Evolutionary conservation across 2,329 filamentous ascomycete species (phyloP).

Genomic region (Ampelomyces quisqualis): DNA sequence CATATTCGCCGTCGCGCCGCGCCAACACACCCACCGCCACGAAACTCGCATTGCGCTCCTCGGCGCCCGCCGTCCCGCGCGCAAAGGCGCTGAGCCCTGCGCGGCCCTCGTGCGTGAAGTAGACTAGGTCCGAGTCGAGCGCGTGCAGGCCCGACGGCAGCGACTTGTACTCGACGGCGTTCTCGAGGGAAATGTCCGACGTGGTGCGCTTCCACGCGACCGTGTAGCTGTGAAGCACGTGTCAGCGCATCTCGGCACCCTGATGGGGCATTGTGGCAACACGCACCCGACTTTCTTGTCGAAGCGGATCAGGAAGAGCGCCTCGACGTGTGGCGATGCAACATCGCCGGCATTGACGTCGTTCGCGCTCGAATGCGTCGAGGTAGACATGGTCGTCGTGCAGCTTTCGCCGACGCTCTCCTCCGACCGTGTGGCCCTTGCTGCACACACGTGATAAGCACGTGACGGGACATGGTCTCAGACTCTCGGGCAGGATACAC

Average conservation of each 20-base stretch:
- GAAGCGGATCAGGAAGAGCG: constrained; percentile 86
- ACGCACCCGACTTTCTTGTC: constrained; percentile 84
- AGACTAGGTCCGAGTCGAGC: constrained; percentile 81
- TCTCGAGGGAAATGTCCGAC: constrained; percentile 72
- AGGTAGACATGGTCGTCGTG: constrained; percentile 33
- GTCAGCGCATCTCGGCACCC: constrained; percentile 4
- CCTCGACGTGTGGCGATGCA: constrained; percentile 52
- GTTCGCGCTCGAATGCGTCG: constrained; percentile 35
- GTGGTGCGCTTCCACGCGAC: constrained; percentile 82
- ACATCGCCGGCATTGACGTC: constrained; percentile 25
- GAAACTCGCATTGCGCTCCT: constrained; percentile 85
- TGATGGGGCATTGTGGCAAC: constrained; percentile 2
- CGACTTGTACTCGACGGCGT: constrained; percentile 92
- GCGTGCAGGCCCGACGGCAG: constrained; percentile 90
- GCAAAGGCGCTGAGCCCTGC: constrained; percentile 91
- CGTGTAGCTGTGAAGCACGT: constrained; percentile 63
- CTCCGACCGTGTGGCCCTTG: too few relatives aligned
- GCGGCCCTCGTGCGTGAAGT: constrained; percentile 84
- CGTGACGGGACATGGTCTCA: too few relatives aligned
- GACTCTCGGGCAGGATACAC: too few relatives aligned
- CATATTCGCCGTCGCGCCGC: constrained; percentile 68
- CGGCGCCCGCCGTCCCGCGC: constrained; percentile 76
- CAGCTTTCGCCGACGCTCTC: too few relatives aligned
- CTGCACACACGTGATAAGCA: too few relatives aligned
- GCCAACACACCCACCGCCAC: constrained; percentile 88